Base-by-base conservation (phyloP, 2,329 filamentous ascomycete species). In the Fusarium sp. region DNA sequence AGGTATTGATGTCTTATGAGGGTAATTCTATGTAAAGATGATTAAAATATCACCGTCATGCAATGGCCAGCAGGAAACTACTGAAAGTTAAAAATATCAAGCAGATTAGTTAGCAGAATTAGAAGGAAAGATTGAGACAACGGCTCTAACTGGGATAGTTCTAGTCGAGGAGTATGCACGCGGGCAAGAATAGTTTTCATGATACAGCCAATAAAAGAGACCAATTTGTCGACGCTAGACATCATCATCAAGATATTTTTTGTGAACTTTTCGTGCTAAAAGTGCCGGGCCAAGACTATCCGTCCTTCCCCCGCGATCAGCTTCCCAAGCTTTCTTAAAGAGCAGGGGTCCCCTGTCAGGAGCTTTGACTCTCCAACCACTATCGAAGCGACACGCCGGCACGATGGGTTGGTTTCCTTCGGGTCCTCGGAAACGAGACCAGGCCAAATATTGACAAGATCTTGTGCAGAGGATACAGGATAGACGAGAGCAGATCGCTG, bases 31-130 rank as follows among this genome's bases (percentile, higher is more conserved):
- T 49, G 47, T 43, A 44, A 48, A 22, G 9, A 17, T 11, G 4
- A 14, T 30, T n/a, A 22, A 37, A 23, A 40, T 43, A 65, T 65
- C 32, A 4, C 54, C 54, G 56, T 66, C 62, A 66, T 66, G 19
- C 27, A 40, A 27, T 15, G 7, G 6, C 14, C 17, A n/a, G n/a
- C 35, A 7, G 14, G 1, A 46, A n/a, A 49, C 61, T 65, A 65
- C 17, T 4, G 2, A 65, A 64, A 64, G 52, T 51, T 50, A 64
- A 58, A 64, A 51, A 55, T 46, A 54, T 15, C 53, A 19, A 22
- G 45, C 23, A 39, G 14, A 37, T 23, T 23, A 2, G 23, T 4
- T 23, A 23, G 23, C 23, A 23, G 23, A 19, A 32, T 30, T 20
- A 9, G 14, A 25, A 51, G 5, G 14, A 19, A 19, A 33, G 13